Evolutionary conservation across 2,329 filamentous ascomycete species (phyloP), one percentile per base, ranked within the genome.

Genomic region (Albifimbria verrucaria): DNA sequence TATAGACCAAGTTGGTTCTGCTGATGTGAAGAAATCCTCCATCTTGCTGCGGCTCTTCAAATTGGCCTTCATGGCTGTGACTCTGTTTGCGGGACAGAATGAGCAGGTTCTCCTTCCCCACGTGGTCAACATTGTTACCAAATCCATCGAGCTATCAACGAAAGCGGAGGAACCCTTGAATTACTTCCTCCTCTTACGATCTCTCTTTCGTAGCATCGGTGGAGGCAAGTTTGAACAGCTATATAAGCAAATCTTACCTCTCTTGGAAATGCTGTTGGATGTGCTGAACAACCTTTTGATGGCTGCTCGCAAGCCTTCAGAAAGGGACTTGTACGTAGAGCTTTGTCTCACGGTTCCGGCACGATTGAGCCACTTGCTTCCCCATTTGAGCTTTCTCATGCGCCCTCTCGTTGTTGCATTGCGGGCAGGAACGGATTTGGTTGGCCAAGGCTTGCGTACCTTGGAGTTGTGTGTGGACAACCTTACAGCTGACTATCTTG

Each of bases 51-150:
- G 95, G 52, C 84, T 99, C 49, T 99, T 97, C 76, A 99, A 99
- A 72, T 75, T 99, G 49, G 96, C 93, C 1, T 99, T 99, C 70
- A 99, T 99, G 94, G 95, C 95, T 0, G 94, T 99, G 39, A 99
- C 94, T 0, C 78, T 99, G 1, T 99, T 99, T 69, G 92, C 92
- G 0, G 81, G 83, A 9, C 92, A 97, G 66, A 99, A 99, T 63
- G 94, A 99, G 72, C 89, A 94, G 67, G 92, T 99, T 2, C 78
- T 99, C 15, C 78, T 97, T 50, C 95, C 95, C 0, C 94, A 99
- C 68, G 93, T 99, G 49, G 92, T 95, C 51, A 95, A 95, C 67
- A 96, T 99, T 58, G 91, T 99, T 56, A 97, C 93, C 12, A 92
- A 96, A 71, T 97, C 93, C 9, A 97, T 99, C 57, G 91, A 97